Evolutionary conservation across 2,329 filamentous ascomycete species (phyloP).

Genomic region (Epichloe amarillans): DNA sequence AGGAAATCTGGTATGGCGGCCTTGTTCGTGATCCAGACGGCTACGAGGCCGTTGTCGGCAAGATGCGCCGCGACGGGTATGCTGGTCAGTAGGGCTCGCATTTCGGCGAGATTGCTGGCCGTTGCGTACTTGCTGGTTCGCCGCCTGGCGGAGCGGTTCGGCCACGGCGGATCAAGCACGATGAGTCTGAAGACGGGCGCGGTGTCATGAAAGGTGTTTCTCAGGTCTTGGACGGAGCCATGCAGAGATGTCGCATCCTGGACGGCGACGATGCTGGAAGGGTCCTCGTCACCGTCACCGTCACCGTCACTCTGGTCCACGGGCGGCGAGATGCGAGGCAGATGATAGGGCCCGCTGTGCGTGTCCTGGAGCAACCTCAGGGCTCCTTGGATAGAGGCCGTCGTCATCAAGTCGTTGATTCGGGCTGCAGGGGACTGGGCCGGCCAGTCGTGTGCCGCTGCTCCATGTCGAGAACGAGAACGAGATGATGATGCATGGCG

Average conservation of each 20-base stretch:
- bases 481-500: not conserved
- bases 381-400: conserved; percentile 31
- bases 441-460: conserved; percentile 16
- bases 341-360: conserved; percentile 31
- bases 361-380: conserved; percentile 22
- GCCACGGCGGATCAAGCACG: conserved; percentile 69
- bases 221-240: conserved; percentile 31
- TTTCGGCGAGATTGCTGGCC: conserved; percentile 30
- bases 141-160: conserved; percentile 58
- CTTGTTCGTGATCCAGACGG: conserved; percentile 70
- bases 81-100: conserved; percentile 34
- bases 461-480: not conserved
- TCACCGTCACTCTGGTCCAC: not conserved
- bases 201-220: conserved; percentile 25
- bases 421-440: conserved; percentile 30
- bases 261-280: not conserved
- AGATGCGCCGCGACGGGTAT: conserved; percentile 46
- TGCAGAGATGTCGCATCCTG: conserved; percentile 35
- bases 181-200: conserved; percentile 51
- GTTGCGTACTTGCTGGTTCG: conserved; percentile 38
- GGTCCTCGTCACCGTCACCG: not conserved
- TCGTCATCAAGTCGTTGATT: conserved; percentile 40
- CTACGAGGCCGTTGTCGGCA: conserved; percentile 43
- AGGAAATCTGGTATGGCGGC: conserved; percentile 42
- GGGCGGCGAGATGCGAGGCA: conserved; percentile 24